Evolutionary conservation across 306 rosid genomes (phyloP).

Genomic region (Aeschynomene evenia): DNA sequence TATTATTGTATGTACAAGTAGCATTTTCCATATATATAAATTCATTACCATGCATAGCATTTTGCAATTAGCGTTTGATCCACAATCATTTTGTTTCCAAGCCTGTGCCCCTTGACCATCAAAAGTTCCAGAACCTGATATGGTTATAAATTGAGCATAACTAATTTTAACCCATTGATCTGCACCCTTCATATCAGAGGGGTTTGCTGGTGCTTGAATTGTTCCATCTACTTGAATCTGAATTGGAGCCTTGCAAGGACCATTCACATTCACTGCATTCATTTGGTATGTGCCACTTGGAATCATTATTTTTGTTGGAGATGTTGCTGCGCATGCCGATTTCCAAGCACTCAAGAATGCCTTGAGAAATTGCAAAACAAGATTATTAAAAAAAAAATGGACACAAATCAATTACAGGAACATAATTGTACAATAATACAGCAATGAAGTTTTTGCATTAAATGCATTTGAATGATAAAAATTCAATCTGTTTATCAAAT

Average conservation of each 20-base stretch:
- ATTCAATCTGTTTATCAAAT: no score
- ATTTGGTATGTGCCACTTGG: not conserved
- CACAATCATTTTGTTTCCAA: conserved; percentile 12
- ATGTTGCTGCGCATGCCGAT: conserved; percentile 17
- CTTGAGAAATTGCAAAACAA: not conserved
- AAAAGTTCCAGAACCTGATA: conserved; percentile 22
- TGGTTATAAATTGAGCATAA: not conserved
- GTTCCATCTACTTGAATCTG: conserved; percentile 22
- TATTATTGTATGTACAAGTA: no score
- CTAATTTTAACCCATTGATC: not conserved
- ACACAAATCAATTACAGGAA: not conserved
- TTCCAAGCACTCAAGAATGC: conserved; percentile 17
- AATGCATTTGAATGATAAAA: no score
- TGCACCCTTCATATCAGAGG: not conserved
- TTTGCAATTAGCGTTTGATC: not conserved
- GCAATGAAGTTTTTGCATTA: no score
- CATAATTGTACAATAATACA: not conserved
- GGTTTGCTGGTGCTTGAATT: conserved; percentile 1
- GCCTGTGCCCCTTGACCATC: conserved; percentile 16
- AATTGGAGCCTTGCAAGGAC: conserved; percentile 27
- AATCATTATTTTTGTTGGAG: not conserved
- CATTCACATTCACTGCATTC: not conserved
- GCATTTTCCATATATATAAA: no score
- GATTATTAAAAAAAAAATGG: not conserved
- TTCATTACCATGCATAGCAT: not conserved